phyloP scores from a whole-genome alignment of 352 stramenopile species.

The Thalassiosira exigua region DNA sequence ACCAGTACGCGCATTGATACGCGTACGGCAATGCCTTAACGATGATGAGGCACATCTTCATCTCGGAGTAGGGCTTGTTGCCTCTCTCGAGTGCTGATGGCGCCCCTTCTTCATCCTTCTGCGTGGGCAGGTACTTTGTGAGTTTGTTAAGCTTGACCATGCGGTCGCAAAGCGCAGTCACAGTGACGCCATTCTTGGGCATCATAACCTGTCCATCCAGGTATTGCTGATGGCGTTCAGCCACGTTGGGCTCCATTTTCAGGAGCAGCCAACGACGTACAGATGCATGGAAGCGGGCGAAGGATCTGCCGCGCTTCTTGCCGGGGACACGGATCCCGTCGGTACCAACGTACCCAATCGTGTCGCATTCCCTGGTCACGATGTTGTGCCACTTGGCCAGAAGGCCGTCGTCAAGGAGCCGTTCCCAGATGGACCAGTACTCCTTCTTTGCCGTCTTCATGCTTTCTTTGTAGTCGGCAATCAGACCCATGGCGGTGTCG shows the following conservation, averaged over 20 bases:
- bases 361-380: too few species aligned
- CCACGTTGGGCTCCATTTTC: too few species aligned
- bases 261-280: neutral
- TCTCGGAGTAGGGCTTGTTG: neutral
- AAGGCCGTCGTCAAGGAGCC: too few species aligned
- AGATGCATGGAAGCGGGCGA: neutral
- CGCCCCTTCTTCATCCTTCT: neutral
- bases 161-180: neutral
- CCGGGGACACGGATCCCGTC: too few species aligned
- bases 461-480: too few species aligned
- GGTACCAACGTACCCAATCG: too few species aligned
- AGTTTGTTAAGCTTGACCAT: neutral
- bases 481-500: too few species aligned
- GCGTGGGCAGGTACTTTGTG: neutral
- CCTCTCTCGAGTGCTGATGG: neutral
- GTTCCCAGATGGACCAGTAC: too few species aligned
- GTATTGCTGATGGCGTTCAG: too few species aligned
- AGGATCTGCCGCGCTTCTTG: neutral
- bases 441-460: too few species aligned
- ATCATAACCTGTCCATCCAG: neutral
- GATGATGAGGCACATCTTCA: neutral
- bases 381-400: too few species aligned
- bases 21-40: neutral
- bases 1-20: neutral
- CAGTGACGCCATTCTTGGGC: neutral